Base-by-base conservation (phyloP, 495 filamentous ascomycete genomes). In the Cladorrhinum samala region DNA sequence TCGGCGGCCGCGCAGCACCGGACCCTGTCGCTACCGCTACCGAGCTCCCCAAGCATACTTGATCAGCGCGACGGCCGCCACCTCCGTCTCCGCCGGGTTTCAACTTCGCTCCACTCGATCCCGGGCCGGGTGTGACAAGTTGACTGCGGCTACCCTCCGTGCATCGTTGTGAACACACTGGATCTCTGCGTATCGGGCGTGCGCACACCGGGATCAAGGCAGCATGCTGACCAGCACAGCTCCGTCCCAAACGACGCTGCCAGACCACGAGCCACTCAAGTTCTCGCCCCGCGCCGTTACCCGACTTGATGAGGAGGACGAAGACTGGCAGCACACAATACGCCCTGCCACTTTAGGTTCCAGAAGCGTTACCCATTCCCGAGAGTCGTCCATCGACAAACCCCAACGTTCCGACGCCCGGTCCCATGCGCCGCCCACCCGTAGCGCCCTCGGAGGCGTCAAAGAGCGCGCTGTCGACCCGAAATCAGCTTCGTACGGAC, bases 401-500 rank as follows among this genome's bases (percentile, higher is more conserved):
- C 60, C 71, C 20, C 81, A 82, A 53, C 76, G 77, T 2, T 70
- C 74, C 53, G 76, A 77, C 38, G 70, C 66, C 41, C 63, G 68
- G 50, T 25, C 66, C 17, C 73, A 72, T 60, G 58, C 59, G 40
- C 56, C 70, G 52, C 55, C 60, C 20, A 64, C 66, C 45, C 67
- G 74, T 49, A 49, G 62, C 25, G 75, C 71, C 58, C 69, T 81
- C 54, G 68, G 64, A 50, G 77, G 72, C 55, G 73, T 81, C 59
- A 72, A 89, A 58, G 90, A 93, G 67, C 80, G 89, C 49, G 56
- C 68, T 14, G 68, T 68, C 13, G 75, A 77, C 45, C 69, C 68
- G n/a, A 77, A 77, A 49, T 46, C 63, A 8, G 67, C 67, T 1
- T 68, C 84, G 11, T 94, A 96, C 70, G 87, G 86, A 42, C 92